These are phyloP conservation scores for Capsella bursapastoris DNA, from an alignment of 345 rosid species.

Conservation along the genomic window DNA sequence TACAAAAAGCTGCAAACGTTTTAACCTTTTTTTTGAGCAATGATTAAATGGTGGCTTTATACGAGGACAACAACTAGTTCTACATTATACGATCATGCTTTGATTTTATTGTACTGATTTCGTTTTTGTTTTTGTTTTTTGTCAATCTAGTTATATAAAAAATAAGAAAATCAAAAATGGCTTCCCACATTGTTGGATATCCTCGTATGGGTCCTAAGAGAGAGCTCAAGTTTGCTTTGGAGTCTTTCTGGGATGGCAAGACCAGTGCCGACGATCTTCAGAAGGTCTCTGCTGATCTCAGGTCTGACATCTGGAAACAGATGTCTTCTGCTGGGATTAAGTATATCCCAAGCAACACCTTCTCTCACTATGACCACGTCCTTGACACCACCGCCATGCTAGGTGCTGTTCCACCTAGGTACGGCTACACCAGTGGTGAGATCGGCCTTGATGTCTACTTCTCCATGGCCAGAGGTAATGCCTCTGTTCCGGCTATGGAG, in stretches of 20 bases:
- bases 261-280: constrained; percentile 86
- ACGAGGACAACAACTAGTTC: background rate
- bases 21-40: background rate
- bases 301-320: constrained; percentile 92
- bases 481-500: constrained; percentile 97
- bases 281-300: constrained; percentile 87
- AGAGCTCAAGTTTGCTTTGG: constrained; percentile 97
- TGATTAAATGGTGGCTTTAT: constrained; percentile 16
- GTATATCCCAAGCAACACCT: constrained; percentile 96
- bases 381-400: constrained; percentile 95
- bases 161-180: constrained; percentile 61
- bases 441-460: constrained; percentile 81
- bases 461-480: constrained; percentile 99
- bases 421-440: constrained; percentile 85
- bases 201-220: constrained; percentile 99
- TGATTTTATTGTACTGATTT: constrained; percentile 30
- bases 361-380: constrained; percentile 87
- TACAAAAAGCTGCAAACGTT: background rate
- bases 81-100: background rate
- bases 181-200: constrained; percentile 97
- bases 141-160: constrained; percentile 10
- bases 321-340: constrained; percentile 88
- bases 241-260: constrained; percentile 98
- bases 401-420: constrained; percentile 93
- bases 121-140: constrained; percentile 11